phyloP scores from a whole-genome alignment of 2,329 filamentous ascomycete genomes.

The Exserohilum turcica region DNA sequence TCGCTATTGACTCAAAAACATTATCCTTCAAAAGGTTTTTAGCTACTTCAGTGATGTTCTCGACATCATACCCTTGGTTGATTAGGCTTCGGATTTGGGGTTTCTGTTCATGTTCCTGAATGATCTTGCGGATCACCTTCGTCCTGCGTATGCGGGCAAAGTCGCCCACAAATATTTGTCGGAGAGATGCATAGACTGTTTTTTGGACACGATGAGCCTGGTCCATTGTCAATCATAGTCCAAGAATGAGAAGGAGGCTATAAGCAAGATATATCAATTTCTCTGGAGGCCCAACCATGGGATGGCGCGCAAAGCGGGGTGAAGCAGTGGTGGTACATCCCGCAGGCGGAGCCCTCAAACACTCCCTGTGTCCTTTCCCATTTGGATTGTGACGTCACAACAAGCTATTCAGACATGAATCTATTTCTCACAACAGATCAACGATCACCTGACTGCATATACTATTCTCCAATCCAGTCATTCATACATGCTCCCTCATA shows the following conservation, averaged over 20 bases:
- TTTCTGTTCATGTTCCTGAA: neutral
- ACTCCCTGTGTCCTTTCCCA: too few species aligned
- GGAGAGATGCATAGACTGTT: conserved; percentile 1
- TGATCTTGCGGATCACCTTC: neutral
- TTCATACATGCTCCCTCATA: too few species aligned
- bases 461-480: too few species aligned
- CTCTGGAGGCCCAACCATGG: too few species aligned
- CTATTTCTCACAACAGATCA: too few species aligned
- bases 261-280: neutral
- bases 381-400: too few species aligned
- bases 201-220: neutral
- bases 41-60: neutral
- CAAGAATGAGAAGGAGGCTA: too few species aligned
- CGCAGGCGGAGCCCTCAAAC: too few species aligned
- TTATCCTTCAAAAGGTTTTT: neutral
- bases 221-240: neutral
- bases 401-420: too few species aligned
- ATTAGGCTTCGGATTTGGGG: neutral
- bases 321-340: too few species aligned
- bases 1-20: neutral
- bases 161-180: neutral
- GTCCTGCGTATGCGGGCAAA: neutral
- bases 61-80: neutral
- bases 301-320: too few species aligned
- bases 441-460: too few species aligned